Conservation (phyloP, 345 rosid species). For the Erodium maritimum region DNA sequence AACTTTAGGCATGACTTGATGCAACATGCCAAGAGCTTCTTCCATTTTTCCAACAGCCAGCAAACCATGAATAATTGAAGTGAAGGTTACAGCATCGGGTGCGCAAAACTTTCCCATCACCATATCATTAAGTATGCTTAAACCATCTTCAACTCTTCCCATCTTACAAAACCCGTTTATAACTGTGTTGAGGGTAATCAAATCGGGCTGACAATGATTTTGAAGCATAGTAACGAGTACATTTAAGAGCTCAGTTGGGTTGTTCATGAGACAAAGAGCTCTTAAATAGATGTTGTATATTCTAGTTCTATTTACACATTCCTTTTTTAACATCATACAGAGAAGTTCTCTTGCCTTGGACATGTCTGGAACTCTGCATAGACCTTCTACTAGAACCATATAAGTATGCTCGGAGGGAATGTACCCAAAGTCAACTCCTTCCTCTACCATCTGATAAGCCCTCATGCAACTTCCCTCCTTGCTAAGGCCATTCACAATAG, state of each 20-base stretch:
- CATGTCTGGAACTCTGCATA: conserved; percentile 47
- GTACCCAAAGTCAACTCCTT: conserved; percentile 52
- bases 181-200: conserved; percentile 67
- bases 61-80: conserved; percentile 52
- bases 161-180: conserved; percentile 73
- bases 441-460: conserved; percentile 70
- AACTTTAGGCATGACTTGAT: conserved; percentile 34
- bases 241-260: conserved; percentile 58
- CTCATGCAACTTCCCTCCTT: conserved; percentile 62
- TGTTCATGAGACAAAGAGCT: conserved; percentile 48
- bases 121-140: conserved; percentile 67
- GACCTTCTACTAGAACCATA: conserved; percentile 55
- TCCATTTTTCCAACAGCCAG: conserved; percentile 41
- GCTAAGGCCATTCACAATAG: conserved; percentile 68
- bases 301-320: conserved; percentile 43
- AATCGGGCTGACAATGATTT: conserved; percentile 54
- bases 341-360: conserved; percentile 48
- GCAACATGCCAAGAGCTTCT: conserved; percentile 46
- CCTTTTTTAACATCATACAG: conserved; percentile 43
- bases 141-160: conserved; percentile 58
- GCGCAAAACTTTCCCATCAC: conserved; percentile 52
- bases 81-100: conserved; percentile 68
- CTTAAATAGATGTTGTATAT: conserved; percentile 61
- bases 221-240: conserved; percentile 69
- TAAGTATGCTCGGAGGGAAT: conserved; percentile 64